These are phyloP conservation scores for Colletotrichum kahawae DNA, from an alignment of 2,329 filamentous ascomycete genomes.

Conservation along the genomic window DNA sequence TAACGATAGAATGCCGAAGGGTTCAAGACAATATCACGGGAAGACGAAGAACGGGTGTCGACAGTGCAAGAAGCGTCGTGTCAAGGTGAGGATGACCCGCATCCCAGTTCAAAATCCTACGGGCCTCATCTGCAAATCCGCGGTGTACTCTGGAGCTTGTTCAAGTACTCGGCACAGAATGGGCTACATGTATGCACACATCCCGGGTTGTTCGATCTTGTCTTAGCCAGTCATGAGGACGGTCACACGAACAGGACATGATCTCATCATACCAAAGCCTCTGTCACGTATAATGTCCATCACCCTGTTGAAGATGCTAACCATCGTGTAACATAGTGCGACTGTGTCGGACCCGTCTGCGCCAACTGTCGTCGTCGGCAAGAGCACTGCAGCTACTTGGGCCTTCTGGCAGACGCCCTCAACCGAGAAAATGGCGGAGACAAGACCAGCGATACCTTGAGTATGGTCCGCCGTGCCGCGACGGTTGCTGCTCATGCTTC, in stretches of 20 bases:
- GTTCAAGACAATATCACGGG: constrained; percentile 21
- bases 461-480: constrained; percentile 19
- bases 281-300: neutral
- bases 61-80: constrained; percentile 22
- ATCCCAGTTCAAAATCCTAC: neutral
- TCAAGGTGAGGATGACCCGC: constrained; percentile 13
- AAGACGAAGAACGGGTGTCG: constrained; percentile 23
- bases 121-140: neutral
- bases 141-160: neutral
- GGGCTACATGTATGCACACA: neutral
- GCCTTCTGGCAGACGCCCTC: constrained; percentile 16
- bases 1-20: constrained; percentile 17
- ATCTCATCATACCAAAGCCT: neutral
- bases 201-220: neutral
- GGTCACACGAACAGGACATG: neutral
- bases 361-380: constrained; percentile 20
- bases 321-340: neutral
- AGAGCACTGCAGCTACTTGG: constrained; percentile 23
- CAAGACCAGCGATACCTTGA: neutral
- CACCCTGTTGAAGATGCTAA: neutral
- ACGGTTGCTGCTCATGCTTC: constrained; percentile 19
- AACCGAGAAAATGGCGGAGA: constrained; percentile 19
- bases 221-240: neutral
- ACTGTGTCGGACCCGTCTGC: constrained; percentile 21
- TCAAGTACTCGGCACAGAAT: neutral